Conservation (phyloP, 495 filamentous ascomycete species). For the Talaromyces trachyspermus region DNA sequence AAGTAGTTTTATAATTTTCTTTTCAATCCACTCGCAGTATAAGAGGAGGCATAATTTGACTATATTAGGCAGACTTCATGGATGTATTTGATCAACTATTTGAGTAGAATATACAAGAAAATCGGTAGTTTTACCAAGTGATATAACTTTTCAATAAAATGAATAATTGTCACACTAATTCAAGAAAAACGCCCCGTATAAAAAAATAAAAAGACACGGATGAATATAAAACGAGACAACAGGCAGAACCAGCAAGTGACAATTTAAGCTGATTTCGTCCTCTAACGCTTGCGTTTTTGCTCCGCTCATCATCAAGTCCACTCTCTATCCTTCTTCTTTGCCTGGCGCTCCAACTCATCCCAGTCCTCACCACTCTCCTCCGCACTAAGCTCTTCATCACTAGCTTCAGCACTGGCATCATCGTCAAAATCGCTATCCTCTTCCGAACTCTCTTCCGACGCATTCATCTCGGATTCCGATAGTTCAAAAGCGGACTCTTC, state of each 20-base stretch:
- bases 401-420: conserved; percentile 72
- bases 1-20: conserved; percentile 19
- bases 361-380: conserved; percentile 84
- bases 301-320: conserved; percentile 59
- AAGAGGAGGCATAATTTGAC: not conserved
- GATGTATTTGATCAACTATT: too few relatives aligned
- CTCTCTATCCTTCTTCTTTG: conserved; percentile 78
- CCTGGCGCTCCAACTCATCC: conserved; percentile 88
- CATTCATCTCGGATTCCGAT: conserved; percentile 71
- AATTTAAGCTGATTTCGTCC: too few relatives aligned
- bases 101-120: too few relatives aligned
- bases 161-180: too few relatives aligned
- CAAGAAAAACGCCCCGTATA: too few relatives aligned
- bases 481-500: conserved; percentile 93
- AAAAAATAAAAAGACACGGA: too few relatives aligned
- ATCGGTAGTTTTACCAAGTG: too few relatives aligned
- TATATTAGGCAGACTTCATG: too few relatives aligned
- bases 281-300: conserved; percentile 49
- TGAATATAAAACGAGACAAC: not conserved
- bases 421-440: conserved; percentile 92
- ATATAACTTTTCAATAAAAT: too few relatives aligned
- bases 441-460: conserved; percentile 70
- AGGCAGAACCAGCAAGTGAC: too few relatives aligned
- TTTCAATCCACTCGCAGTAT: not conserved
- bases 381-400: conserved; percentile 62